A percentile compares a stretch with the other conserved stretches of the same genome.
Evolutionary conservation across 1,139 yeast species (phyloP).

Genomic region (Candida tetrigidarum): DNA sequence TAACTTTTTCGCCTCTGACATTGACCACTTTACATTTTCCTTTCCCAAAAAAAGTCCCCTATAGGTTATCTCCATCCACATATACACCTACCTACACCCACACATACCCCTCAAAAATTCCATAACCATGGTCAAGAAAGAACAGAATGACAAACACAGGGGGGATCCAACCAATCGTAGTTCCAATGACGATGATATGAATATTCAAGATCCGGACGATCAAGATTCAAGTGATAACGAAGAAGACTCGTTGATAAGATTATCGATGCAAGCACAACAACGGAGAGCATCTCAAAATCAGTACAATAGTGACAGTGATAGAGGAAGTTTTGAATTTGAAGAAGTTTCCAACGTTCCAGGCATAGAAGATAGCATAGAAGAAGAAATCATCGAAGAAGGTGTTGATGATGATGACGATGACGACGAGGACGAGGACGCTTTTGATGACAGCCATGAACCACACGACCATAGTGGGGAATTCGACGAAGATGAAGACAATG

Average conservation of each 20-base stretch:
- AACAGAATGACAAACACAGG: conserved; percentile 1
- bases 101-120: not conserved
- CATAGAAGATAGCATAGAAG: conserved; percentile 10
- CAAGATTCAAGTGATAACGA: conserved; percentile 12
- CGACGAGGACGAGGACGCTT: conserved; percentile 19
- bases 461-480: conserved; percentile 18
- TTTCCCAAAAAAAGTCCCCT: not conserved
- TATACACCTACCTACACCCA: not conserved
- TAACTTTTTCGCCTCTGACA: conserved; percentile 4
- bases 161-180: not conserved
- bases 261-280: conserved; percentile 25
- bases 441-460: conserved; percentile 24
- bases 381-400: conserved; percentile 14
- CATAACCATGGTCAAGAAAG: conserved; percentile 4
- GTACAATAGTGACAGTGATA: conserved; percentile 9
- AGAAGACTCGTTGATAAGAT: conserved; percentile 26
- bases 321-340: conserved; percentile 8
- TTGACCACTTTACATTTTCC: not conserved
- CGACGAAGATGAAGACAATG: conserved; percentile 25
- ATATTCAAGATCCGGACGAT: conserved; percentile 9
- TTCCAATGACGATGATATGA: conserved; percentile 9
- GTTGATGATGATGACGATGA: conserved; percentile 15
- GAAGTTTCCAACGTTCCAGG: conserved; percentile 9
- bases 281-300: conserved; percentile 16
- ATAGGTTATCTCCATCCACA: not conserved